Conservation (phyloP, 139 green algal species). For the Auxenochlorella pyrenoidosa region DNA sequence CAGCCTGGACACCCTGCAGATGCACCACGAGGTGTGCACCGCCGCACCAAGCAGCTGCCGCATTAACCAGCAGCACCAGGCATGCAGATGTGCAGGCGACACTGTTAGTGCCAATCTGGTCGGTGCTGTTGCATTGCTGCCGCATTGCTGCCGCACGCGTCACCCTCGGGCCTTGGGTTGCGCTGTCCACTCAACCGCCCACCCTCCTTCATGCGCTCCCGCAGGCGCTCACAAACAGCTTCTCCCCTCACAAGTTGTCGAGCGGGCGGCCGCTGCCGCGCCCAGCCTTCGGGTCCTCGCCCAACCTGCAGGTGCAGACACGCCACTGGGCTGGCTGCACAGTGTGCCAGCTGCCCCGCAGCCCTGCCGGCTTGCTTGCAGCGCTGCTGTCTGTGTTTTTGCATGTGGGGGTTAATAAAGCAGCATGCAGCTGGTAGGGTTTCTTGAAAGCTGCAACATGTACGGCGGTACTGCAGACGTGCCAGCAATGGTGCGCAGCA, state of each 20-base stretch:
- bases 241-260: slow-evolving; percentile 17
- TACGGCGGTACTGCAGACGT: too few relatives aligned
- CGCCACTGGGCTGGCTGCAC: not conserved
- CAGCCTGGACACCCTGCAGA: slow-evolving; percentile 43
- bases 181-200: too few relatives aligned
- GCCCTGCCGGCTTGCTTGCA: not conserved
- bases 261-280: slow-evolving; percentile 45
- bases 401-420: too few relatives aligned
- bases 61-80: too few relatives aligned
- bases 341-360: not conserved
- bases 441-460: too few relatives aligned
- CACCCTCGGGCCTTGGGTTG: too few relatives aligned
- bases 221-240: slow-evolving; percentile 5
- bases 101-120: not conserved
- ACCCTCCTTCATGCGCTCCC: not conserved
- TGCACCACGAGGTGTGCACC: slow-evolving; percentile 19
- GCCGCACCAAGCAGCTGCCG: slow-evolving; percentile 21
- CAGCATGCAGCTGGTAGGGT: too few relatives aligned
- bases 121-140: too few relatives aligned
- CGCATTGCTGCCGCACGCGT: not conserved
- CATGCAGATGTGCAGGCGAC: not conserved
- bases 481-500: too few relatives aligned
- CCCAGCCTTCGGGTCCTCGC: slow-evolving; percentile 92
- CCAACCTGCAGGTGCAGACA: slow-evolving; percentile 80
- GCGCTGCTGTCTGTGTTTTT: too few relatives aligned